A percentile compares a stretch with the other conserved stretches of the same genome.
These are phyloP conservation scores for Trypanosoma cruzi DNA, from an alignment of 208 protist species.

Conservation along the genomic window DNA sequence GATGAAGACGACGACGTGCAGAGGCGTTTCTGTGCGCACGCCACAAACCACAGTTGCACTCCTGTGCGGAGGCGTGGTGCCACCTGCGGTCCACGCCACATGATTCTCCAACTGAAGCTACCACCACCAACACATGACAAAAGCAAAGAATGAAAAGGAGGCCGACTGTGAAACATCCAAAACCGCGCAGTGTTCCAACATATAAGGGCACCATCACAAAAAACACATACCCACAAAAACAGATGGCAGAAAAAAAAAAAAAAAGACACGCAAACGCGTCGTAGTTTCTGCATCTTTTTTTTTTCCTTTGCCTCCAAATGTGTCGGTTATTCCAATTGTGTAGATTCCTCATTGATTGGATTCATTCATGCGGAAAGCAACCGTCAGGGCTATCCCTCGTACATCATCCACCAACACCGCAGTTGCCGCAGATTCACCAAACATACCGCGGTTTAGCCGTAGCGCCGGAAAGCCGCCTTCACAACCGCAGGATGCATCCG, in stretches of 20 bases:
- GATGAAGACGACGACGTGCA: constrained; percentile 11
- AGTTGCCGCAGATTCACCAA: constrained; percentile 21
- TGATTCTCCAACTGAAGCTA: neutral
- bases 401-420: constrained; percentile 30
- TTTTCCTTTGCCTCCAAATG: neutral
- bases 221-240: no score
- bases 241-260: no score
- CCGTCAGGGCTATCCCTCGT: constrained; percentile 19
- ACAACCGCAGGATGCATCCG: neutral
- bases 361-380: constrained; percentile 9
- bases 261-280: no score
- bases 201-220: no score
- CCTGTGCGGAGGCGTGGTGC: neutral
- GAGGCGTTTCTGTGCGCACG: neutral
- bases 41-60: neutral
- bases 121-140: no score
- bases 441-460: constrained; percentile 22
- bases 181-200: no score
- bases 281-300: neutral
- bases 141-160: neutral
- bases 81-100: constrained; percentile 3
- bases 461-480: neutral
- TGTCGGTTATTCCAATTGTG: neutral
- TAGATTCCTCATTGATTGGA: neutral
- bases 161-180: neutral